Conservation (phyloP, 2,329 filamentous ascomycete genomes). For the Ophiostoma sp. region DNA sequence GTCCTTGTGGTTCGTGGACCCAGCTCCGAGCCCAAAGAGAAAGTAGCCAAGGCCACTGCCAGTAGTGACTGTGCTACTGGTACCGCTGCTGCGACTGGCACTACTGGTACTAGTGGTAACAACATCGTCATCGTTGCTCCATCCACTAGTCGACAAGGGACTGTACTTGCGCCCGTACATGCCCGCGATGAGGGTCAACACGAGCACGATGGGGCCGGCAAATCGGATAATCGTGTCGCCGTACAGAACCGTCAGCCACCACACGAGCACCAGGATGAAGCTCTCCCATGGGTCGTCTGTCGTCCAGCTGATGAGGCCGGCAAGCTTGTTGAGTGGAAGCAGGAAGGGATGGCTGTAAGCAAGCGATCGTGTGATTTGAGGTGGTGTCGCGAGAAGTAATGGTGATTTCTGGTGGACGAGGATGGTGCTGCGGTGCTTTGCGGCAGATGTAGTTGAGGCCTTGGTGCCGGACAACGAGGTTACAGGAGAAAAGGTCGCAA, state of each 20-base stretch:
- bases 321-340: slow-evolving; percentile 77
- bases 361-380: slow-evolving; percentile 86
- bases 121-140: slow-evolving; percentile 48
- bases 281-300: slow-evolving; percentile 94
- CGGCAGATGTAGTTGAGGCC: slow-evolving; percentile 48
- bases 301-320: slow-evolving; percentile 87
- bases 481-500: slow-evolving; percentile 83
- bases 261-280: slow-evolving; percentile 77
- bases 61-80: slow-evolving; percentile 13
- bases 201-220: slow-evolving; percentile 77
- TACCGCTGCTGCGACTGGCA: slow-evolving; percentile 57
- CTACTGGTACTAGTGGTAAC: slow-evolving; percentile 26
- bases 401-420: slow-evolving; percentile 97
- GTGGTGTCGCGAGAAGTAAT: slow-evolving; percentile 84
- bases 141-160: slow-evolving; percentile 78
- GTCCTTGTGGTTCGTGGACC: slow-evolving; percentile 35
- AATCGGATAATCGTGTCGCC: slow-evolving; percentile 75
- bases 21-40: slow-evolving; percentile 75
- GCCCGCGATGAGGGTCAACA: slow-evolving; percentile 72
- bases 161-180: slow-evolving; percentile 93
- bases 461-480: slow-evolving; percentile 61
- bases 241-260: slow-evolving; percentile 83
- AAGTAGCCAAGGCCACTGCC: slow-evolving; percentile 26
- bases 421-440: slow-evolving; percentile 79
- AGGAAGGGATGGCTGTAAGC: slow-evolving; percentile 96